These are phyloP conservation scores for Mycena galopus DNA, from an alignment of 768 basidiomycete species.

Conservation along the genomic window DNA sequence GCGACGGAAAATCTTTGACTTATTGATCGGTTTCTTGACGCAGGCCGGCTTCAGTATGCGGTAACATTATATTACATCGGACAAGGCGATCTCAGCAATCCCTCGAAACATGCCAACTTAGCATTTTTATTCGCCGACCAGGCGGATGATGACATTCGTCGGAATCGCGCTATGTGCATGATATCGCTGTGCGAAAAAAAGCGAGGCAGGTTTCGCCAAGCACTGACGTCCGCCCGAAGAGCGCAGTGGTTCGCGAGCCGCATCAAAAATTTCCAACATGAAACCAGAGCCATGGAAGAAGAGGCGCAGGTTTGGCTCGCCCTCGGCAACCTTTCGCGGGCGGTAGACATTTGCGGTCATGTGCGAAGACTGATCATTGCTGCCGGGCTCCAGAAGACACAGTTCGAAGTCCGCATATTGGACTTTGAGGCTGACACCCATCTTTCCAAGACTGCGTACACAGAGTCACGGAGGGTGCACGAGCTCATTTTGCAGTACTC, in stretches of 20 bases:
- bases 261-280: not conserved
- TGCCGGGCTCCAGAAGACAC: not conserved
- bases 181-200: not conserved
- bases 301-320: not conserved
- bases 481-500: not conserved
- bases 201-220: not conserved
- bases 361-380: not conserved
- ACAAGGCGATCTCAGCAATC: not conserved
- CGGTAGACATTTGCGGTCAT: not conserved
- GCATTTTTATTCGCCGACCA: not conserved
- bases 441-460: not conserved
- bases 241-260: not conserved
- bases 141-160: not conserved
- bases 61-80: not conserved
- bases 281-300: constrained; percentile 2
- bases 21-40: not conserved
- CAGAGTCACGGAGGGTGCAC: not conserved
- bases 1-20: not conserved
- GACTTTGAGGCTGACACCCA: constrained; percentile 6
- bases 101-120: not conserved
- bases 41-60: not conserved
- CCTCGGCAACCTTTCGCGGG: constrained; percentile 6
- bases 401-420: not conserved
- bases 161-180: not conserved
- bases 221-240: not conserved